phyloP scores from a whole-genome alignment of 768 basidiomycete species.

The Amanita inopinata region DNA sequence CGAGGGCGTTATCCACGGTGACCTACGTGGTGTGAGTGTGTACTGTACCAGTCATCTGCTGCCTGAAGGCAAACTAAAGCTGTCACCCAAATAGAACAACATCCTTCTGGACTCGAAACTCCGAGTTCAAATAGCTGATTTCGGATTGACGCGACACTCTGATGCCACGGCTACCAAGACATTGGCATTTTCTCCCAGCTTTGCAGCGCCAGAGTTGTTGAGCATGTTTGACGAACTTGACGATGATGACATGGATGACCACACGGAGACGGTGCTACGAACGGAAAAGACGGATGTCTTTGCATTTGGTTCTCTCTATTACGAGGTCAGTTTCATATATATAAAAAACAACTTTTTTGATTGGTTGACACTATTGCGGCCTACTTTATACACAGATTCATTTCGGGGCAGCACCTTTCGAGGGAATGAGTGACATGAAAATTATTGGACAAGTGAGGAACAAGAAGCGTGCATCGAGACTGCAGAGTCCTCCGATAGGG shows the following conservation, averaged over 20 bases:
- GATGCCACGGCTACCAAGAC: neutral
- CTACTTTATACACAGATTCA: no score
- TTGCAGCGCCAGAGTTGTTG: neutral
- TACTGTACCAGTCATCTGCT: no score
- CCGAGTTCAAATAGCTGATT: neutral
- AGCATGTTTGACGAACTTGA: neutral
- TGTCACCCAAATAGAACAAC: neutral
- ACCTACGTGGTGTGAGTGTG: no score
- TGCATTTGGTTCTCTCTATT: constrained; percentile 5
- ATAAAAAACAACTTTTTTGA: neutral
- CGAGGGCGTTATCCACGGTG: no score
- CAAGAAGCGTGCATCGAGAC: neutral
- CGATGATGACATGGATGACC: neutral
- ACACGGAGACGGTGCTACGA: no score
- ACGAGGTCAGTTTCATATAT: neutral
- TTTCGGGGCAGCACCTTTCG: neutral
- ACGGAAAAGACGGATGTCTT: constrained; percentile 1
- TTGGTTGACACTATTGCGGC: no score
- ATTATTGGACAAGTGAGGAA: neutral
- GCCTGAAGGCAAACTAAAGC: no score
- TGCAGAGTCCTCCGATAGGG: neutral
- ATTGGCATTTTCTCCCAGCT: neutral
- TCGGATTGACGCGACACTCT: neutral
- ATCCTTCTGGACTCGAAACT: neutral
- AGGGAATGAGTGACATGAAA: neutral